Base-by-base conservation (phyloP, 495 filamentous ascomycete genomes). In the Penicillium bialowiezense region DNA sequence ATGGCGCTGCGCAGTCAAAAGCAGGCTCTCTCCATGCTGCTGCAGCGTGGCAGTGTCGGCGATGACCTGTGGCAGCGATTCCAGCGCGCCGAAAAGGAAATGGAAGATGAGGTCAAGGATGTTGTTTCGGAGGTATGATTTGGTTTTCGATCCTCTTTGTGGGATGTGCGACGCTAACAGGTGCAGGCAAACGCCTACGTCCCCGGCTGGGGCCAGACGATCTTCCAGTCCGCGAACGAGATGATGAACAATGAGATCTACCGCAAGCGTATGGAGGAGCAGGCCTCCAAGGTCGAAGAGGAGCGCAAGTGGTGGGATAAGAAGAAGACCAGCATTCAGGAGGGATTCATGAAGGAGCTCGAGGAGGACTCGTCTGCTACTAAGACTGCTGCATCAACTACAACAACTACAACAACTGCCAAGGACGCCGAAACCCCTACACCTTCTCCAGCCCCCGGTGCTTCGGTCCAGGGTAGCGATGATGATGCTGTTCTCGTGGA, bases 61-160 rank as follows among this genome's bases (percentile, higher is more conserved):
- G 95, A 98, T 70, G 93, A 98, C 67, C 67, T 97, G 34, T 97
- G 91, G 88, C 93, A 97, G 73, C 77, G 93, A 32, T 95, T 97
- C 65, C 62, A 81, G 58, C 75, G 88, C 33, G 93, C 92, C 20
- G 93, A 98, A 79, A 92, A 92, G 76, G 93, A 97, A 75, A 95
- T 96, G 74, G 91, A 98, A 69, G 92, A 91, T 50, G 93, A 98
- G 69, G 74, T 98, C 28, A 77, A 87, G 52, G 93, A 98, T 72
- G 91, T 97, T 34, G 90, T 97, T 28, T 79, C 84, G 57, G 93
- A 98, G 86, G 90, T 95, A 66, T 45, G 71, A 54, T 26, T 43
- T 21, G 23, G 29, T 26, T 46, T 43, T n/a, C 15, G 28, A 7
- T 32, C 6, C 9, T 7, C 19, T 40, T 7, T 35, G 7, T 5